A percentile compares a stretch with the other conserved stretches of the same genome.
Evolutionary conservation across 768 basidiomycete species (phyloP).

Genomic region (Agaricus subrufescens): DNA sequence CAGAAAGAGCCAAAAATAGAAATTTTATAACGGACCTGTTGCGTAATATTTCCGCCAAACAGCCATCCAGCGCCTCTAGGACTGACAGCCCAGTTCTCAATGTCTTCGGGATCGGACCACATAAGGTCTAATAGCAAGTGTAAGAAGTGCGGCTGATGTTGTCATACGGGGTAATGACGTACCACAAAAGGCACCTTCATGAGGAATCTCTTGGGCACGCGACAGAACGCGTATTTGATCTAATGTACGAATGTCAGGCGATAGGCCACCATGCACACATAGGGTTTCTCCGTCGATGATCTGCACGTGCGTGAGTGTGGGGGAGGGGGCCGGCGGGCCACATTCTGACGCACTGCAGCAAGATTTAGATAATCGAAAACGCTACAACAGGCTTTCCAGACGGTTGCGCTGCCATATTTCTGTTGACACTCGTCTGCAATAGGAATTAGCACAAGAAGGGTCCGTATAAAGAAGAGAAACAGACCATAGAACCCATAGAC

Average conservation of each 20-base stretch:
- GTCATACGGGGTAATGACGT: constrained; percentile 15
- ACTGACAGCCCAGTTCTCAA: constrained; percentile 95
- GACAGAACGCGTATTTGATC: constrained; percentile 93
- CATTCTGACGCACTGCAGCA: constrained; percentile 64
- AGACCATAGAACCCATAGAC: constrained; percentile 98
- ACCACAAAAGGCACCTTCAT: constrained; percentile 98
- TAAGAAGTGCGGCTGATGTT: background rate
- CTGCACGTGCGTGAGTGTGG: constrained; percentile 32
- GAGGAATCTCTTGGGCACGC: constrained; percentile 95
- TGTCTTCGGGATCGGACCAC: constrained; percentile 98
- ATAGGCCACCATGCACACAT: constrained; percentile 95
- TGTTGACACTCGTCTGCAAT: constrained; percentile 89
- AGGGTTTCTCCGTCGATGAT: constrained; percentile 91
- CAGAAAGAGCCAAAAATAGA: background rate
- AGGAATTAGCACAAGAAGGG: background rate
- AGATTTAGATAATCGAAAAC: constrained; percentile 96
- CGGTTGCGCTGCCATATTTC: constrained; percentile 92
- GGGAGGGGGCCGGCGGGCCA: background rate
- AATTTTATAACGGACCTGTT: constrained; percentile 49
- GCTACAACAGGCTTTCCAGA: constrained; percentile 96
- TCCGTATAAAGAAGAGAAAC: constrained; percentile 16
- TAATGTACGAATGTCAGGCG: constrained; percentile 91
- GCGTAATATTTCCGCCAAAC: constrained; percentile 82
- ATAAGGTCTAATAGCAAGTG: constrained; percentile 67
- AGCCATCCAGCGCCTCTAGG: constrained; percentile 96